Percentiles rank a stretch among this genome's conserved stretches.
Conservation (phyloP, 495 filamentous ascomycete species). For the Coniosporium apollinis region DNA sequence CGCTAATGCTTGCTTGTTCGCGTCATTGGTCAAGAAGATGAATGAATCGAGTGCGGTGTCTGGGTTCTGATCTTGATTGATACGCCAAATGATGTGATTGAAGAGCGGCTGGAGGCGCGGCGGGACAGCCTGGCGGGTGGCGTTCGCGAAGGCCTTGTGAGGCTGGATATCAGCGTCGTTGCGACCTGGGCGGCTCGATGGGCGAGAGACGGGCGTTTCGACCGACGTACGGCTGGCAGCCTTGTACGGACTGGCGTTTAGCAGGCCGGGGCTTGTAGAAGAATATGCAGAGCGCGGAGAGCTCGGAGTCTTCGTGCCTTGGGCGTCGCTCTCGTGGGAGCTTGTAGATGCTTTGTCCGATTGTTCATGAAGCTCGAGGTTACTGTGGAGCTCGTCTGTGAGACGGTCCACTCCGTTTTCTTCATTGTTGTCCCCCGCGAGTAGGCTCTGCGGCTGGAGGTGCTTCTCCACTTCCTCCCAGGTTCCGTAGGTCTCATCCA, state of each 20-base stretch:
- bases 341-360: slow-evolving; percentile 31
- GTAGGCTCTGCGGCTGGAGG: slow-evolving; percentile 26
- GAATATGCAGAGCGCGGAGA: slow-evolving; percentile 29
- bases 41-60: slow-evolving; percentile 29
- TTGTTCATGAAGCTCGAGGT: slow-evolving; percentile 34
- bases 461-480: slow-evolving; percentile 50
- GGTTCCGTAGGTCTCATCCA: slow-evolving; percentile 38
- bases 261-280: slow-evolving; percentile 10
- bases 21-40: slow-evolving; percentile 42
- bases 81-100: slow-evolving; percentile 43
- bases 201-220: too few relatives aligned
- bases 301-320: slow-evolving; percentile 28
- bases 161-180: too few relatives aligned
- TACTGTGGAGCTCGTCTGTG: slow-evolving; percentile 35
- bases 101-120: slow-evolving; percentile 37
- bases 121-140: slow-evolving; percentile 18
- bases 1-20: slow-evolving; percentile 35
- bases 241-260: background rate
- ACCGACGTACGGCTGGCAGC: background rate
- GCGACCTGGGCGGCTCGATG: too few relatives aligned
- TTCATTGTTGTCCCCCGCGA: slow-evolving; percentile 32
- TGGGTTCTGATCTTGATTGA: slow-evolving; percentile 30
- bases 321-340: slow-evolving; percentile 32
- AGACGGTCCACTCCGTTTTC: slow-evolving; percentile 26
- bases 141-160: slow-evolving; percentile 3